Base-by-base conservation (phyloP, 768 basidiomycete genomes). In the Tricholoma furcatifolium region DNA sequence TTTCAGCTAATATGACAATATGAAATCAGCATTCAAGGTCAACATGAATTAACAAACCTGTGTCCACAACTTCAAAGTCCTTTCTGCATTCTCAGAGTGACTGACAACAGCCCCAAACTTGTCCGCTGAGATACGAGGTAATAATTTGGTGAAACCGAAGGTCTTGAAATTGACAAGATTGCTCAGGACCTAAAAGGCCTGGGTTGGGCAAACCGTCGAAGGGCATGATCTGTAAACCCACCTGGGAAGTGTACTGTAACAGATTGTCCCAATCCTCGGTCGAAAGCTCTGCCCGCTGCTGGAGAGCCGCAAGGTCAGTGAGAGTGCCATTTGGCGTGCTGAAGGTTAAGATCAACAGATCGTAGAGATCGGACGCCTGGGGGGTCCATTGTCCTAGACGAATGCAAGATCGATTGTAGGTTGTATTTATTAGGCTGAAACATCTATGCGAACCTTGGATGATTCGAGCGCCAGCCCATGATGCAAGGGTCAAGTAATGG, bases 131-230 rank as follows among this genome's bases (percentile, higher is more conserved):
- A 89, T 61, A 18, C 93, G 85, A 18, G 93, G 91, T 43, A 92
- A 64, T 59, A 95, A 87, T 72, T 95, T 94, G 39, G 88, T 89
- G 62, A 87, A 88, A 1, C 92, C 92, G 56, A 94, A 94, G 2
- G 77, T 80, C 65, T 82, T 89, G 70, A 84, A 92, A 69, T 93
- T 93, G 20, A 81, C 80, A 18, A 87, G 73, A 63, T 85, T 85
- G 65, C 79, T 80, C 53, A 87, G 60, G 12, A 79, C 78, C 78
- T 80, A 30, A 17, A 23, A 27, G 2, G 39, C n/a, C 6, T 40
- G 46, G n/a, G 34, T 20, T 8, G 14, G n/a, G 31, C 24, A 15
- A 20, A 36, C 12, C 20, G 42, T 32, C 3, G 11, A 36, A 27
- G 15, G 1, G 31, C n/a, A 27, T 47, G 12, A 32, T n/a, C 48